Evolutionary conservation across 148 eudicot species (phyloP).

Genomic region (Rhododendron williamsianum): DNA sequence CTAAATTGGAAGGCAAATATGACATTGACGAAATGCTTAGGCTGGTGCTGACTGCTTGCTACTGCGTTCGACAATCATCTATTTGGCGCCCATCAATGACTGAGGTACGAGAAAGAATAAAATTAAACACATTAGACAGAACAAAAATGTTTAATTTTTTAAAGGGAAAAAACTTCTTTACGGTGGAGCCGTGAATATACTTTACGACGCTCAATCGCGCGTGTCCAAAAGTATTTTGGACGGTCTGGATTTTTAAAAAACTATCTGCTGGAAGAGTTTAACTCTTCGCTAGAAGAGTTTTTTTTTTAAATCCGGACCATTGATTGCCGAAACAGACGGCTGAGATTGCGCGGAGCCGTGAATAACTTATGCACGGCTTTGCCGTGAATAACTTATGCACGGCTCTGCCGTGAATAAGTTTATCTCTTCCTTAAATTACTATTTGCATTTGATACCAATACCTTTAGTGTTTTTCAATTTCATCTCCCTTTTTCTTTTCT

Average conservation of each 20-base stretch:
- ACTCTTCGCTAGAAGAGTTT: no score
- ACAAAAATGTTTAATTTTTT: neutral
- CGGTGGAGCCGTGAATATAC: no score
- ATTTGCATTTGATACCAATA: neutral
- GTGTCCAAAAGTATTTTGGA: no score
- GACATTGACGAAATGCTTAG: constrained; percentile 53
- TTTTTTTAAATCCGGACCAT: neutral
- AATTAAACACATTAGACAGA: neutral
- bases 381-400: no score
- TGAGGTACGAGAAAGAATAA: neutral
- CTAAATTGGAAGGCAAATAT: constrained; percentile 47
- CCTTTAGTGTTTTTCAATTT: neutral
- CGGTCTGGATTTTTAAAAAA: no score
- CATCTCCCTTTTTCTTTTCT: neutral
- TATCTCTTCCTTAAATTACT: neutral
- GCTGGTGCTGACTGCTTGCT: constrained; percentile 64
- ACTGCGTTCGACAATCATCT: constrained; percentile 72
- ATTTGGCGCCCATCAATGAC: constrained; percentile 80
- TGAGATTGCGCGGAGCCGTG: no score
- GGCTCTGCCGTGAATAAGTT: no score
- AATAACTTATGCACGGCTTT: no score
- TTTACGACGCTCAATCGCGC: no score
- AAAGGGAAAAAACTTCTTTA: no score
- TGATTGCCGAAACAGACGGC: no score
- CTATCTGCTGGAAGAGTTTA: no score